phyloP scores from a whole-genome alignment of 805 yeast species.

The Wickerhamomyces tratensis region DNA sequence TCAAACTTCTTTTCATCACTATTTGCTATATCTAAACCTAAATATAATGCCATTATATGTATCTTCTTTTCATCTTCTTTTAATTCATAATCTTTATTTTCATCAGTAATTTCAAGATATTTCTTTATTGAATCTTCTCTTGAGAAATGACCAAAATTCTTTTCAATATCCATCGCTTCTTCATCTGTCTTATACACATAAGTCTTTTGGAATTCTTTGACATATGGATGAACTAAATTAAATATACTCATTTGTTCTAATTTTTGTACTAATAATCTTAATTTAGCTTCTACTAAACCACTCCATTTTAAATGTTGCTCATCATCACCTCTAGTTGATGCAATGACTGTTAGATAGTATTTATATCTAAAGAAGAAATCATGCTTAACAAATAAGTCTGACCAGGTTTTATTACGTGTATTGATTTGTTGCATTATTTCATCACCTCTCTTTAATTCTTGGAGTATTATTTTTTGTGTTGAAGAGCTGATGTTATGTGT shows the following conservation, averaged over 20 bases:
- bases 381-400: constrained; percentile 67
- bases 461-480: constrained; percentile 71
- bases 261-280: constrained; percentile 74
- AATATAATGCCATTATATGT: constrained; percentile 65
- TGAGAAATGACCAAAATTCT: constrained; percentile 50
- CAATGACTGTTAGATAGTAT: constrained; percentile 76
- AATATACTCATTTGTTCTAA: constrained; percentile 72
- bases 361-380: constrained; percentile 77
- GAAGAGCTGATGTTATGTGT: constrained; percentile 91
- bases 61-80: constrained; percentile 27
- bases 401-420: constrained; percentile 60
- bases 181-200: constrained; percentile 40
- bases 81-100: constrained; percentile 23
- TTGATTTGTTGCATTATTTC: constrained; percentile 61
- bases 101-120: constrained; percentile 24
- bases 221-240: constrained; percentile 82
- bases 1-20: constrained; percentile 60
- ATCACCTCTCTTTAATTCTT: constrained; percentile 73
- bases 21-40: constrained; percentile 52
- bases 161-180: constrained; percentile 46
- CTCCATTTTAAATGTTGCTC: constrained; percentile 89
- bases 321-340: constrained; percentile 58
- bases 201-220: constrained; percentile 58
- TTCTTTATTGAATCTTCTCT: constrained; percentile 37
- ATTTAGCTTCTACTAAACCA: constrained; percentile 85